Evolutionary conservation across 1,284 basidiomycete species (phyloP), one percentile per base, ranked within the genome.

Genomic region (Cryptococcus sp.): DNA sequence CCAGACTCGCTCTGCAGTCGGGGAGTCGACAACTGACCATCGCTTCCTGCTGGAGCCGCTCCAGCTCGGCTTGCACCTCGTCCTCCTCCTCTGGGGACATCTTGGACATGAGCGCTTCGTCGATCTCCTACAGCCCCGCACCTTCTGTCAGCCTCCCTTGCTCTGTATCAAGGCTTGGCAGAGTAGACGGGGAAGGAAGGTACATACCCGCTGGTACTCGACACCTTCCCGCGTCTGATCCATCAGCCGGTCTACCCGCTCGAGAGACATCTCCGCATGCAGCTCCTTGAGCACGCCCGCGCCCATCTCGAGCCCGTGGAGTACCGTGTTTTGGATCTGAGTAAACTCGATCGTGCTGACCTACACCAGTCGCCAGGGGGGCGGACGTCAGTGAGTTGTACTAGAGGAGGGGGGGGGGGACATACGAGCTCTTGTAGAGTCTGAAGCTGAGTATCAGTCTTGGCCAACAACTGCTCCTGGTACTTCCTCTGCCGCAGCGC

Each of bases 261-360:
- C 92, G 4, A 93, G 70, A 62, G 86, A 91, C 83, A 98, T 87
- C 76, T 98, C 93, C 69, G 86, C 86, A 76, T 98, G 93, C 39
- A 98, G 89, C 78, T 95, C 85, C 71, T 89, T 91, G 55, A 98
- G 80, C 0, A 97, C 93, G 44, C 89, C 86, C 63, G 90, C 96
- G 2, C 95, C 95, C 78, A 95, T 91, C 75, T 91, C 85, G 43
- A 98, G 78, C 8, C 95, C 95, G 76, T 92, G 90, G 47, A 98
- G 73, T 16, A 98, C 89, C 4, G 92, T 91, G 44, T 91, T 86
- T 76, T 98, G 90, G 44, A 98, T 87, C 56, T 95, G 82, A 0
- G 95, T 91, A 79, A 96, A 98, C 75, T 98, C 95, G 70, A 98
- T 97, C 0, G 88, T 90, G 8, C 89, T 89, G 5, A 96, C 91